phyloP scores from a whole-genome alignment of 2,329 filamentous ascomycete species.

The Sordariomycetes sp. region DNA sequence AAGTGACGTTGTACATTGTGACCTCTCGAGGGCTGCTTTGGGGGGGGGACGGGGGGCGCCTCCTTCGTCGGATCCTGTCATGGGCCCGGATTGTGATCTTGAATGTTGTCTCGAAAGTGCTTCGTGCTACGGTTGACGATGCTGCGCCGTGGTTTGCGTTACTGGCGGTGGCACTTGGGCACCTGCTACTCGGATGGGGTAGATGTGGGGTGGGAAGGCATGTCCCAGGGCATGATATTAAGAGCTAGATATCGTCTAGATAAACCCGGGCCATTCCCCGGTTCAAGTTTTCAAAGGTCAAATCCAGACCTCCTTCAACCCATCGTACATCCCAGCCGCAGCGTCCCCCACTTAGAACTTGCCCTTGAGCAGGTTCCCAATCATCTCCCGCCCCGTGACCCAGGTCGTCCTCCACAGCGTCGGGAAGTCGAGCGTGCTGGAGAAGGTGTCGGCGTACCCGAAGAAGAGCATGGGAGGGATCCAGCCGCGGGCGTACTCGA shows the following conservation, averaged over 20 bases:
- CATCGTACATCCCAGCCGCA: not conserved
- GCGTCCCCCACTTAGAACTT: slow-evolving; percentile 47
- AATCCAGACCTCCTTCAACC: not conserved
- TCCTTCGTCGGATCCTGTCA: not conserved
- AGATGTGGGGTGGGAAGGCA: not conserved
- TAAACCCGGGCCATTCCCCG: not conserved
- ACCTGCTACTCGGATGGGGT: not conserved
- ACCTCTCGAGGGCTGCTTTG: not conserved
- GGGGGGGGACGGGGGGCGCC: no score
- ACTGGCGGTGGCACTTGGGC: not conserved
- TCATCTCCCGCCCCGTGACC: slow-evolving; percentile 66
- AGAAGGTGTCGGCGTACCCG: slow-evolving; percentile 70
- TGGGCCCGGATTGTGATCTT: not conserved
- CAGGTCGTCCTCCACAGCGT: slow-evolving; percentile 69
- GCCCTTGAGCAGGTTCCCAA: slow-evolving; percentile 52
- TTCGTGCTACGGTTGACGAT: not conserved
- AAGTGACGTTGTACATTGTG: not conserved
- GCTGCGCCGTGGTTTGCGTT: not conserved
- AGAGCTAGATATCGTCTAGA: not conserved
- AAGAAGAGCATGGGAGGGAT: slow-evolving; percentile 90
- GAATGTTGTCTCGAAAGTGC: not conserved
- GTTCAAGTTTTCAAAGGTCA: not conserved
- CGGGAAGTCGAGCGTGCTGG: slow-evolving; percentile 71
- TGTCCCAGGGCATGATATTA: not conserved
- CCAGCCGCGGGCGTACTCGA: slow-evolving; percentile 79